Conservation (phyloP, 2,329 filamentous ascomycete species). For the Beauveria varroae region DNA sequence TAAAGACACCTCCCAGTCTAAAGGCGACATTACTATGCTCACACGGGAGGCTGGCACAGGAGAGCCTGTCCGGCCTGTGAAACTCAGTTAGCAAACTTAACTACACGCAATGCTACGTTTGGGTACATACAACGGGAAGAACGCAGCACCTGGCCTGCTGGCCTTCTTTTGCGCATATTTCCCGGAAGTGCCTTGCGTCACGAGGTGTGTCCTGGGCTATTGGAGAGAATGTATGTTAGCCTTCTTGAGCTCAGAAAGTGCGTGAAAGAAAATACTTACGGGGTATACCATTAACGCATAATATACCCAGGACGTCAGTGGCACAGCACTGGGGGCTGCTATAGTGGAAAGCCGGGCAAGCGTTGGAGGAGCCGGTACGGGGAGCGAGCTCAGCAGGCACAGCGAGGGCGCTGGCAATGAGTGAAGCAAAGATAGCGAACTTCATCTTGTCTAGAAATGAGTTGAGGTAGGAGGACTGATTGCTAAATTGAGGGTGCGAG, state of each 20-base stretch:
- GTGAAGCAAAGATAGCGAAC: neutral
- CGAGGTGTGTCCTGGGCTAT: neutral
- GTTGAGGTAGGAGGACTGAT: too few species aligned
- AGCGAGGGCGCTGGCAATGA: neutral
- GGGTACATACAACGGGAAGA: slow-evolving; percentile 30
- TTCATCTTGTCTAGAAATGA: neutral
- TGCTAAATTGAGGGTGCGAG: neutral
- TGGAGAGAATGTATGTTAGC: neutral
- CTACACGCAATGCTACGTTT: rapidly evolving
- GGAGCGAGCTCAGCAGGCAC: neutral
- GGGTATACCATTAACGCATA: too few species aligned
- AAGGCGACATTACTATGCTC: too few species aligned
- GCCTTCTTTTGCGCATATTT: slow-evolving; percentile 34
- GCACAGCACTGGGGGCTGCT: slow-evolving; percentile 43
- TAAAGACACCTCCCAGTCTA: too few species aligned
- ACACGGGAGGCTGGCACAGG: neutral
- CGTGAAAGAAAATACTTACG: too few species aligned
- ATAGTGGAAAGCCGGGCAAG: too few species aligned
- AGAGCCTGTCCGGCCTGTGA: neutral
- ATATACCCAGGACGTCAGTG: too few species aligned
- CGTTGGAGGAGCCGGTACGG: neutral
- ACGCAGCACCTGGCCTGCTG: slow-evolving; percentile 46
- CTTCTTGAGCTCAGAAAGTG: too few species aligned
- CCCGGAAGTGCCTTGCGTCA: neutral
- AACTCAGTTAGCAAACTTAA: neutral